These are phyloP conservation scores for Globisporangium carolinianum DNA, from an alignment of 352 stramenopile genomes.

Conservation along the genomic window DNA sequence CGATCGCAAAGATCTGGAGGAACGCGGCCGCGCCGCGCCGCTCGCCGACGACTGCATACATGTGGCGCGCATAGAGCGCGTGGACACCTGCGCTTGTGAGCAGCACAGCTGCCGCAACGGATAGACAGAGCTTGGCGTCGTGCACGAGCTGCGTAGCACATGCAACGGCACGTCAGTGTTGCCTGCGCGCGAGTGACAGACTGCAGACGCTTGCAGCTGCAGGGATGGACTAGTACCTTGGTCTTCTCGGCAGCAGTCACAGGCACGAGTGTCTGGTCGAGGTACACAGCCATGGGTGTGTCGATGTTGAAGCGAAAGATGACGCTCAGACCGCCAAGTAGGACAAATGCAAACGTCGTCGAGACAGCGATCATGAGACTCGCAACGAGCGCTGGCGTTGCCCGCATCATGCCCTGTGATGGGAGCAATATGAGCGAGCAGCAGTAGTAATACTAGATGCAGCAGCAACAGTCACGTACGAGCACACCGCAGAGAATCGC, in stretches of 20 bases:
- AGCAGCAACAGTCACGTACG: conserved; percentile 17
- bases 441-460: neutral
- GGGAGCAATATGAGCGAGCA: too few species aligned
- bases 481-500: conserved; percentile 40
- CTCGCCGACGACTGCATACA: conserved; percentile 43
- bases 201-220: too few species aligned
- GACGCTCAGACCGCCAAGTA: conserved; percentile 54
- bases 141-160: conserved; percentile 24
- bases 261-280: conserved; percentile 39
- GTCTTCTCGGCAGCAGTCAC: conserved; percentile 23
- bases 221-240: conserved; percentile 19
- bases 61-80: conserved; percentile 30
- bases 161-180: neutral
- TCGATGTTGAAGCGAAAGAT: conserved; percentile 39
- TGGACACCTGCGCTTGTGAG: conserved; percentile 28
- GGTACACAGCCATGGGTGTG: conserved; percentile 35
- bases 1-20: conserved; percentile 65
- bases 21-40: conserved; percentile 49
- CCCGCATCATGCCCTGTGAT: conserved; percentile 17
- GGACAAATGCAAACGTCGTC: conserved; percentile 33
- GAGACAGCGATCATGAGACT: conserved; percentile 51
- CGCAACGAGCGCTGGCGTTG: conserved; percentile 38
- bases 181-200: neutral
- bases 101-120: conserved; percentile 26
- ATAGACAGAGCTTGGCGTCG: conserved; percentile 33